These are phyloP conservation scores for Achaetomium macrosporum DNA, from an alignment of 2,329 filamentous ascomycete species.

Conservation along the genomic window DNA sequence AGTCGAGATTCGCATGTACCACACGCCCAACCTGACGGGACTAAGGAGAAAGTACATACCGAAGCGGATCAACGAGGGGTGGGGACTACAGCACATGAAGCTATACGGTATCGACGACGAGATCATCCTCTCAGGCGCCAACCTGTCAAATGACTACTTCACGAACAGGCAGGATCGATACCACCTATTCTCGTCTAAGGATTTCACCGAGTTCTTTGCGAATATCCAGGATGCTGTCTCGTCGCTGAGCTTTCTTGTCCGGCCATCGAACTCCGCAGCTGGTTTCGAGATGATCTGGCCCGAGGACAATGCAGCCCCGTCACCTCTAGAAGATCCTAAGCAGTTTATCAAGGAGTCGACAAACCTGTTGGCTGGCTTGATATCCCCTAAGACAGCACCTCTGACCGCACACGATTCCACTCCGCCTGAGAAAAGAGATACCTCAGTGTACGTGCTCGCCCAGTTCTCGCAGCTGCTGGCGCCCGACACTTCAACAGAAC, in stretches of 20 bases:
- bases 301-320: constrained; percentile 63
- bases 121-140: constrained; percentile 90
- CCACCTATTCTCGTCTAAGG: constrained; percentile 75
- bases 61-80: constrained; percentile 91
- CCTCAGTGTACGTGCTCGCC: constrained; percentile 76
- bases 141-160: constrained; percentile 90
- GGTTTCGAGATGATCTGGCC: constrained; percentile 70
- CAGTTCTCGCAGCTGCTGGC: constrained; percentile 82
- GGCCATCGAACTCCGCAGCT: constrained; percentile 51
- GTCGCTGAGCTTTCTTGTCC: constrained; percentile 73
- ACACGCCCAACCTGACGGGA: constrained; percentile 91
- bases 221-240: constrained; percentile 71
- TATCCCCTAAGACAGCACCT: constrained; percentile 43
- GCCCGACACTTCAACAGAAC: constrained; percentile 79
- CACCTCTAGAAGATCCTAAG: constrained; percentile 64
- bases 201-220: constrained; percentile 77
- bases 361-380: constrained; percentile 57
- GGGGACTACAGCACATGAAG: constrained; percentile 99
- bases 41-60: constrained; percentile 78
- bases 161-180: constrained; percentile 94
- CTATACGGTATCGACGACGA: constrained; percentile 93
- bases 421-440: constrained; percentile 43
- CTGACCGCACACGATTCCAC: constrained; percentile 18
- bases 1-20: constrained; percentile 94
- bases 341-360: constrained; percentile 67